These are phyloP conservation scores for Amphirosellinia nigrospora DNA, from an alignment of 495 filamentous ascomycete species.

Conservation along the genomic window DNA sequence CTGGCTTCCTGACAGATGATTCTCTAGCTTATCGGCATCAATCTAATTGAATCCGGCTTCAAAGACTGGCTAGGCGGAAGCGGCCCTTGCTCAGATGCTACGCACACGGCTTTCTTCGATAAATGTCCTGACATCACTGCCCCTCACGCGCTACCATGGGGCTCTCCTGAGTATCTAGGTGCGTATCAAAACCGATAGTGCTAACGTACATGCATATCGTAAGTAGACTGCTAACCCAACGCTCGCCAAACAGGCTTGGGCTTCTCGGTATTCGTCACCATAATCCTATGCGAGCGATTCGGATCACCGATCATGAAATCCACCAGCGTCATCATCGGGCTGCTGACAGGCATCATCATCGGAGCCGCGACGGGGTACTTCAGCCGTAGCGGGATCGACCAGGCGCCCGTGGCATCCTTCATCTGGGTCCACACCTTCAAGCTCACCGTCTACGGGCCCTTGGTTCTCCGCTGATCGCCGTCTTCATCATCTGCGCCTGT, in stretches of 20 bases:
- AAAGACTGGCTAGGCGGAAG: constrained; percentile 84
- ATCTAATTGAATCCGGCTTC: constrained; percentile 77
- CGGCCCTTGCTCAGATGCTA: constrained; percentile 64
- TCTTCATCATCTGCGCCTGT: constrained; percentile 88
- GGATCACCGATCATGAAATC: constrained; percentile 72
- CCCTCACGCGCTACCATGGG: constrained; percentile 87
- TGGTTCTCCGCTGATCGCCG: constrained; percentile 81
- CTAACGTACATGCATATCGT: not conserved
- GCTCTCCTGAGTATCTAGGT: constrained; percentile 81
- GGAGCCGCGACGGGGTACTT: constrained; percentile 87
- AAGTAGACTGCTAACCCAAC: not conserved
- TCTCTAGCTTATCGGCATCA: constrained; percentile 63
- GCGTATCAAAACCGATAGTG: not conserved
- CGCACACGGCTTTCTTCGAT: constrained; percentile 60
- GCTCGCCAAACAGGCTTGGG: constrained; percentile 62
- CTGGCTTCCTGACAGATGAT: not conserved
- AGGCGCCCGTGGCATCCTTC: constrained; percentile 77
- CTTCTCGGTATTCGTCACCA: constrained; percentile 88
- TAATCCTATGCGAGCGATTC: constrained; percentile 84
- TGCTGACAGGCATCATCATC: constrained; percentile 87
- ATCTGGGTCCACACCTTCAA: constrained; percentile 92
- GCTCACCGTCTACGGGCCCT: constrained; percentile 77
- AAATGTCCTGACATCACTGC: constrained; percentile 75
- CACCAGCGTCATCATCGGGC: constrained; percentile 78
- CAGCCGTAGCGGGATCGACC: constrained; percentile 68